phyloP scores from a whole-genome alignment of 176 grass and related monocot species.

The Ensete glaucum region DNA sequence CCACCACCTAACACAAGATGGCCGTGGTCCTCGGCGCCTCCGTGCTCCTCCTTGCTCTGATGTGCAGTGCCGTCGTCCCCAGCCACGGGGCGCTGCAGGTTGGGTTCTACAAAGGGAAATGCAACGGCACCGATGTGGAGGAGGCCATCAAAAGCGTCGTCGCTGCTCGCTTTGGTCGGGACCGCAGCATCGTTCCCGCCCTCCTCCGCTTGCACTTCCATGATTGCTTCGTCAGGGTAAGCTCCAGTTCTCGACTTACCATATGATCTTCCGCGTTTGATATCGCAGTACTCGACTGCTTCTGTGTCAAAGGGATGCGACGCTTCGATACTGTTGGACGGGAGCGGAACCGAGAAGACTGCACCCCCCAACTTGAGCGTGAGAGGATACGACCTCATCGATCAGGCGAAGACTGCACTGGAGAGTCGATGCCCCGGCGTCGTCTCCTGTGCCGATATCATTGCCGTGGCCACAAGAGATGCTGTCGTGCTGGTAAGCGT shows the following conservation, averaged over 20 bases:
- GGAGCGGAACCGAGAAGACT: slow-evolving; percentile 58
- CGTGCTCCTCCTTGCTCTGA: slow-evolving; percentile 21
- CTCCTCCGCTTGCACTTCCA: slow-evolving; percentile 81
- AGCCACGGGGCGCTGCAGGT: slow-evolving; percentile 37
- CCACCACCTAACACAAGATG: not conserved
- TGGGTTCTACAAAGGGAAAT: slow-evolving; percentile 59
- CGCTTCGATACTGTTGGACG: slow-evolving; percentile 64
- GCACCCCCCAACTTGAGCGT: slow-evolving; percentile 48
- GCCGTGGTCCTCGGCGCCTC: not conserved
- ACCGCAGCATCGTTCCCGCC: slow-evolving; percentile 53
- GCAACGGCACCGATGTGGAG: slow-evolving; percentile 55
- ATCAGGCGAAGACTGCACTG: slow-evolving; percentile 45
- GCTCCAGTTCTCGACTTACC: too few relatives aligned
- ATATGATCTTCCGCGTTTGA: too few relatives aligned
- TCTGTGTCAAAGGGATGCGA: slow-evolving; percentile 55
- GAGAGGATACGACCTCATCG: slow-evolving; percentile 68
- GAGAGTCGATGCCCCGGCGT: slow-evolving; percentile 51
- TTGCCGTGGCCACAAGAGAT: slow-evolving; percentile 67
- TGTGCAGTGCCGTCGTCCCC: not conserved
- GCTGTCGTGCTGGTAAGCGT: slow-evolving; percentile 46
- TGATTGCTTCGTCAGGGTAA: slow-evolving; percentile 62
- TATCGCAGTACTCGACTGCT: too few relatives aligned
- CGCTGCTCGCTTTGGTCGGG: slow-evolving; percentile 33
- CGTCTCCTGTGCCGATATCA: slow-evolving; percentile 71
- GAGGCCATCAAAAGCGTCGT: slow-evolving; percentile 41